phyloP scores from a whole-genome alignment of 2,329 filamentous ascomycete genomes.

The Trichoderma endophyticum region DNA sequence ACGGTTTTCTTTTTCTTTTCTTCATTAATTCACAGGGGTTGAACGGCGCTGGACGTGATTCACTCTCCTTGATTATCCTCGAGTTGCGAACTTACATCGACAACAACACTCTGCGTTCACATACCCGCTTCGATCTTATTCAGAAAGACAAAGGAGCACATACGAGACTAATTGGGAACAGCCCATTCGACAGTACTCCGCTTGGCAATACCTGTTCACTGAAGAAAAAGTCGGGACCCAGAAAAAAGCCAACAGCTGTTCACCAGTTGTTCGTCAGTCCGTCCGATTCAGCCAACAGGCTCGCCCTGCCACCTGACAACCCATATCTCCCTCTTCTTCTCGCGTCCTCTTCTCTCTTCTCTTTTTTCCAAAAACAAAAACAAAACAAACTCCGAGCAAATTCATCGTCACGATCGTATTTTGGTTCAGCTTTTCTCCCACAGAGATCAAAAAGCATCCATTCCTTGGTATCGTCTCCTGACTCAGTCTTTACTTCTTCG shows the following conservation, averaged over 20 bases:
- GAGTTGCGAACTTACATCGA: not conserved
- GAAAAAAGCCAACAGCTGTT: not conserved
- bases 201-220: not conserved
- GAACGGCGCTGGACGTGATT: conserved; percentile 22
- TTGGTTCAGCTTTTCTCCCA: conserved; percentile 17
- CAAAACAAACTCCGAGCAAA: not conserved
- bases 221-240: not conserved
- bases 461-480: conserved; percentile 4
- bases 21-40: conserved; percentile 9
- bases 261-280: not conserved
- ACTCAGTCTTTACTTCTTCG: conserved; percentile 13
- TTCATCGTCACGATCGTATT: conserved; percentile 8
- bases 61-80: conserved; percentile 9
- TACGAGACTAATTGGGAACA: not conserved
- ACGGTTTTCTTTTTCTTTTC: not conserved
- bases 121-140: not conserved
- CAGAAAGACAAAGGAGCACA: not conserved
- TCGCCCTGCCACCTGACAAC: conserved; percentile 13
- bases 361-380: not conserved
- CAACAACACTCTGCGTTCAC: not conserved
- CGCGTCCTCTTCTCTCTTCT: conserved; percentile 2
- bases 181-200: not conserved
- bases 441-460: conserved; percentile 18
- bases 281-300: not conserved
- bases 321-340: not conserved